Conservation (phyloP, 2,329 filamentous ascomycete genomes). For the Penicillium expansum region DNA sequence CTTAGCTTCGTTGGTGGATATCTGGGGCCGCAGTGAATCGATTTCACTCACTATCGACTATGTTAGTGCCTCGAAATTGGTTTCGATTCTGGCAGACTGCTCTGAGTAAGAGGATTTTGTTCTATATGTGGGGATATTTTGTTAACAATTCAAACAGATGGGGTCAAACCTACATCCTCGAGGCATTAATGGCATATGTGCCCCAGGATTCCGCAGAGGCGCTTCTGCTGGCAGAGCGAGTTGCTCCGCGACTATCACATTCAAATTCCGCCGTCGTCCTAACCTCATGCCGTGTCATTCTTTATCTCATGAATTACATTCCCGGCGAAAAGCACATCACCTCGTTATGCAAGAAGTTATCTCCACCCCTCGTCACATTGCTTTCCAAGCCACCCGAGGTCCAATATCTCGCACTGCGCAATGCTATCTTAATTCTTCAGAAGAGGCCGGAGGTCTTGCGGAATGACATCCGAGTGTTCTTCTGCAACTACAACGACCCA, state of each 20-base stretch:
- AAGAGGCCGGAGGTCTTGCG: slow-evolving; percentile 86
- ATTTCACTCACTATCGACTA: slow-evolving; percentile 99
- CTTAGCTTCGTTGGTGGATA: slow-evolving; percentile 87
- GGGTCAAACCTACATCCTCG: slow-evolving; percentile 97
- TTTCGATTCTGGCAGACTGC: slow-evolving; percentile 92
- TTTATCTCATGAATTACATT: slow-evolving; percentile 99
- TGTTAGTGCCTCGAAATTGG: slow-evolving; percentile 94
- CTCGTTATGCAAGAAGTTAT: slow-evolving; percentile 84
- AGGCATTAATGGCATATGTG: slow-evolving; percentile 96
- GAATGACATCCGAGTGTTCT: slow-evolving; percentile 97
- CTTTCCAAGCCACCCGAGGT: slow-evolving; percentile 96
- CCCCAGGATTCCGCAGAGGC: slow-evolving; percentile 89
- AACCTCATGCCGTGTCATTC: slow-evolving; percentile 91
- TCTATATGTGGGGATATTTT: not conserved
- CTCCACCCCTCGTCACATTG: slow-evolving; percentile 88
- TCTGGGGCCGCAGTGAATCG: slow-evolving; percentile 95
- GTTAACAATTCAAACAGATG: slow-evolving; percentile 58
- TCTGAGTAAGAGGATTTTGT: slow-evolving; percentile 69
- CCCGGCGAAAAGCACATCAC: slow-evolving; percentile 84
- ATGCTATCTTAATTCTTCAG: slow-evolving; percentile 90
- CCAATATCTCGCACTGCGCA: slow-evolving; percentile 93
- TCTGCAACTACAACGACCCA: slow-evolving; percentile 99
- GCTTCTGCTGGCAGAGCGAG: slow-evolving; percentile 83
- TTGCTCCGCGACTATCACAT: slow-evolving; percentile 92
- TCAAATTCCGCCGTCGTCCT: slow-evolving; percentile 95